phyloP scores from a whole-genome alignment of 1,139 yeast genomes.

The Meyerozyma elateridarum region DNA sequence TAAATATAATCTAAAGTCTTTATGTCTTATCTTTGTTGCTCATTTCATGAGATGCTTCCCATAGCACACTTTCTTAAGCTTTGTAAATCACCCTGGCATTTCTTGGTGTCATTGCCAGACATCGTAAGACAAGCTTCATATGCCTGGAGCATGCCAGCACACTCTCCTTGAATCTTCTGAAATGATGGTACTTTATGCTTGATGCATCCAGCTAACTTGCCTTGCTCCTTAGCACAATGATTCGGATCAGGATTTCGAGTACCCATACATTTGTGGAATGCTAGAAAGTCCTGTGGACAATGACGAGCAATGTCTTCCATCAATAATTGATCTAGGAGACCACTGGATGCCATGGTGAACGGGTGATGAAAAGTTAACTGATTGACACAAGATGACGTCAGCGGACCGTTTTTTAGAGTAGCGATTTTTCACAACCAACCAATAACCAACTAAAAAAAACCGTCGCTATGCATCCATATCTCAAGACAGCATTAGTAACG shows the following conservation, averaged over 20 bases:
- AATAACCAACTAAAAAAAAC: background rate
- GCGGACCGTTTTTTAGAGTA: no score
- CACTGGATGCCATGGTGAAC: no score
- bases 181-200: slow-evolving; percentile 58
- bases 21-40: no score
- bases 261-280: slow-evolving; percentile 61
- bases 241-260: slow-evolving; percentile 40
- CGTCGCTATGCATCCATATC: slow-evolving; percentile 10
- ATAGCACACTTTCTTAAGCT: slow-evolving; percentile 13
- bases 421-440: background rate
- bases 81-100: slow-evolving; percentile 25
- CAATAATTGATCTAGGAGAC: slow-evolving; percentile 47
- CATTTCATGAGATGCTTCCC: no score
- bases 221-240: slow-evolving; percentile 49
- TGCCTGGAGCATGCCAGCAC: slow-evolving; percentile 49
- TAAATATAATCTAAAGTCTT: no score
- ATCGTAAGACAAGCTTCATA: slow-evolving; percentile 57
- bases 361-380: slow-evolving; percentile 1
- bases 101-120: slow-evolving; percentile 28
- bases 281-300: slow-evolving; percentile 63
- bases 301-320: slow-evolving; percentile 58
- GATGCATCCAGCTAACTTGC: slow-evolving; percentile 51
- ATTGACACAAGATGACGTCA: no score
- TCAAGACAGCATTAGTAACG: slow-evolving; percentile 24
- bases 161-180: slow-evolving; percentile 54